Base-by-base conservation (phyloP, 2,329 filamentous ascomycete genomes). In the Nigrospora oryzae region DNA sequence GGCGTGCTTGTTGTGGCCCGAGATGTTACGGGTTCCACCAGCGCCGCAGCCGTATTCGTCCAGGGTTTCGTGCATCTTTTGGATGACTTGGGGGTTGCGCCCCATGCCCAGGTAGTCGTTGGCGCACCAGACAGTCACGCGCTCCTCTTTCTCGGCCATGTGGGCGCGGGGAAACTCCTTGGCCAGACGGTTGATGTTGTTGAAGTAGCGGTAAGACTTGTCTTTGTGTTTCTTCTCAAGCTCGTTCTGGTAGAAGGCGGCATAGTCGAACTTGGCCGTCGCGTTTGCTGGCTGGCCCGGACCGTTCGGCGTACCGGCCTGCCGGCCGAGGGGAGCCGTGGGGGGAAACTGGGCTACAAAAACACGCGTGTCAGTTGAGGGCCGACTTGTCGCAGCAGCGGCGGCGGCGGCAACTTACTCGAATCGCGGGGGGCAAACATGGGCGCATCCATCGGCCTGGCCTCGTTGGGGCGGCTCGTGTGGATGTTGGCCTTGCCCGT, bases 81-180 rank as follows among this genome's bases (percentile, higher is more conserved):
- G 81, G 58, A 98, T 70, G 11, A 98, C 93, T 42, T 87, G 75
- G 12, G 81, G 78, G 67, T 97, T 96, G 56, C 89, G 80, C 38
- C 93, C 91, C 93, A 98, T 98, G 56, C 93, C 93, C 15, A 98
- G 81, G 65, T 98, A 98, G 65, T 98, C 93, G 61, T 98, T 98
- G 62, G 91, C 94, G 74, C 93, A 98, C 93, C 93, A 98, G 19
- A 98, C 93, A 2, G 91, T 95, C 46, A 98, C 93, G 43, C 81
- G 81, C 53, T 96, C 89, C 48, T 91, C 83, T 60, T 81, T 79
- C 47, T 76, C 81, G 14, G 86, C 78, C 76, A 94, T 95, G 66
- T 98, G 93, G 38, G 93, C 93, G 52, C 86, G 87, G 30, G 93
- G 93, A 51, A 98, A 98, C 53, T 97, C 89, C 70, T 93, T 88